Percentiles rank a stretch among this genome's conserved stretches.
These are phyloP conservation scores for Beta corolliflora DNA, from an alignment of 179 eudicot genomes.

Conservation along the genomic window DNA sequence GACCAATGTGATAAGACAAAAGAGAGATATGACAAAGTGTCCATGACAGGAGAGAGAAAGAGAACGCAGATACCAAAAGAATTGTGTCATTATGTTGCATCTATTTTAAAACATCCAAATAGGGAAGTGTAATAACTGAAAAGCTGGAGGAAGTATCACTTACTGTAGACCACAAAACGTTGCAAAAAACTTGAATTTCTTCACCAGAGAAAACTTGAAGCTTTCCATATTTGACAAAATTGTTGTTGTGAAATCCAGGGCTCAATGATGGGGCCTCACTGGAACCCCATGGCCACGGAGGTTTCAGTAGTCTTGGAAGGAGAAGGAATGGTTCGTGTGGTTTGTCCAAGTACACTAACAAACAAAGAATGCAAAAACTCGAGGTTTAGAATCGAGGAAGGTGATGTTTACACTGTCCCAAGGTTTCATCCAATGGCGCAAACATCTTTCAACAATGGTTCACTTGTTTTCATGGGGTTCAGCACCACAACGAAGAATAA, in stretches of 20 bases:
- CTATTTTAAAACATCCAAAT: too few relatives aligned
- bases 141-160: background rate
- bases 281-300: conserved; percentile 77
- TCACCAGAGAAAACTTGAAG: too few relatives aligned
- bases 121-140: too few relatives aligned
- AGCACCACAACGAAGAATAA: conserved; percentile 49
- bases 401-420: conserved; percentile 74
- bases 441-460: conserved; percentile 61
- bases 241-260: conserved; percentile 43
- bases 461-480: conserved; percentile 76
- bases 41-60: too few relatives aligned
- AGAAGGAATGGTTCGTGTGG: conserved; percentile 65
- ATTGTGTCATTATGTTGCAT: too few relatives aligned
- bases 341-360: conserved; percentile 47
- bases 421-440: conserved; percentile 76
- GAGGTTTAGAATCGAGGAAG: conserved; percentile 62
- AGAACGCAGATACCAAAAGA: too few relatives aligned
- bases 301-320: conserved; percentile 66
- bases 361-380: conserved; percentile 44
- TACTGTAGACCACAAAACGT: background rate
- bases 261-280: conserved; percentile 94
- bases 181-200: too few relatives aligned
- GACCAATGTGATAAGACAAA: too few relatives aligned
- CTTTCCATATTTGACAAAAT: background rate
- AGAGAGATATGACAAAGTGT: too few relatives aligned